Base-by-base conservation (phyloP, 2,329 filamentous ascomycete species). In the Elsinoe ampelina region DNA sequence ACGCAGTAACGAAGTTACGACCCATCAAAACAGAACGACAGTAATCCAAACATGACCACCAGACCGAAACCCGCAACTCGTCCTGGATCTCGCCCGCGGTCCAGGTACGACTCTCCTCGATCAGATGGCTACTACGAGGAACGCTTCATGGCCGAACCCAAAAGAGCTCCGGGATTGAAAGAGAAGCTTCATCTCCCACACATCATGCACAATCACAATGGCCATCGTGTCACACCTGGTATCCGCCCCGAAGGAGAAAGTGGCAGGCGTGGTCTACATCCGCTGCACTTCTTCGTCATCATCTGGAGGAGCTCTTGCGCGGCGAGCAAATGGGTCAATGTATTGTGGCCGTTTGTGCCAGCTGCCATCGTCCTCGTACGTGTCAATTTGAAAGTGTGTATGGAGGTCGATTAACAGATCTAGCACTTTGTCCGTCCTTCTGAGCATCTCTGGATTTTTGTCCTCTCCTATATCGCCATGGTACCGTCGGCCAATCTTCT, bases 341-440 rank as follows among this genome's bases (percentile, higher is more conserved):
- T 78, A 2, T 67, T 78, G 3, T 78, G 75, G 75, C 76, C 76
- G 0, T 65, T 77, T 57, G 75, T 77, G 1, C 72, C 73, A 11
- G 67, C 75, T 2, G 75, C 76, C 3, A 66, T 79, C 26, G 67
- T 72, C 15, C 63, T 78, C 2, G 48, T 52, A 10, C 36, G 48
- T 19, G 41, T 69, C 76, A 62, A 81, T 79, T 61, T 73, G 72
- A 5, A 50, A 72, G 72, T 15, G 64, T 65, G 1, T 65, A 68
- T n/a, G 12, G 10, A 11, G 3, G 5, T 17, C 26, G 34, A 35
- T 34, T 52, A 13, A 52, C 15, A 39, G 13, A 10, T 2, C 5
- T 19, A 52, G 63, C 20, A 77, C 58, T 79, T 77, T 60, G 73
- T 73, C 54, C 70, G 72, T 13, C 67, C 67, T 0, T 65, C 67